phyloP scores from a whole-genome alignment of 2,329 filamentous ascomycete genomes.

The Xylariaceae sp. region DNA sequence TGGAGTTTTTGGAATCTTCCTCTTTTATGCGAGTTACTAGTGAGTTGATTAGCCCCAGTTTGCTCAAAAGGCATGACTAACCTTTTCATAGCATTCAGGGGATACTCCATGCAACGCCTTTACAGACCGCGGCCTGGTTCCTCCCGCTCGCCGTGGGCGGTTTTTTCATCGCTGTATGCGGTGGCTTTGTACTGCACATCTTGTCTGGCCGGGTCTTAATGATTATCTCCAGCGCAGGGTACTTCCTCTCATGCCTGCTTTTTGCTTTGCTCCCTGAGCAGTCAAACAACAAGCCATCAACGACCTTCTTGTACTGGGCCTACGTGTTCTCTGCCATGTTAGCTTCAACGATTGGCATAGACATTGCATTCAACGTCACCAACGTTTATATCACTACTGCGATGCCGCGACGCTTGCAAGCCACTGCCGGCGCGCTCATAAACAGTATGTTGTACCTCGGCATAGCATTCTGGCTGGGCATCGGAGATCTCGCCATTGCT shows the following conservation, averaged over 20 bases:
- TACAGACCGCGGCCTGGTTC: conserved; percentile 64
- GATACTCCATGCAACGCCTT: conserved; percentile 52
- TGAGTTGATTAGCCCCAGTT: conserved; percentile 16
- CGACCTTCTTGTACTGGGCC: conserved; percentile 58
- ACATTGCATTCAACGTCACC: conserved; percentile 68
- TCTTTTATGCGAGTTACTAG: conserved; percentile 59
- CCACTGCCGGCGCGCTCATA: conserved; percentile 64
- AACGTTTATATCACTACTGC: conserved; percentile 74
- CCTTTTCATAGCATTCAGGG: conserved; percentile 46
- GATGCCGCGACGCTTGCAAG: conserved; percentile 61
- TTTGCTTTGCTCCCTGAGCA: conserved; percentile 59
- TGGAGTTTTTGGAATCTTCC: conserved; percentile 61
- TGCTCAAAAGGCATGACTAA: conserved; percentile 1
- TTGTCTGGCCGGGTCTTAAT: conserved; percentile 59
- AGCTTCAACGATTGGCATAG: conserved; percentile 64
- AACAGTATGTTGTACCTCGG: conserved; percentile 67
- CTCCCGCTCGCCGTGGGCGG: conserved; percentile 63
- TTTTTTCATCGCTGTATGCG: conserved; percentile 55
- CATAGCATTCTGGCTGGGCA: conserved; percentile 64
- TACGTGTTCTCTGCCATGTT: conserved; percentile 68
- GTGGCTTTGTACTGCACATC: conserved; percentile 62
- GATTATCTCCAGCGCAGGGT: conserved; percentile 55
- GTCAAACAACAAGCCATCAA: conserved; percentile 35
- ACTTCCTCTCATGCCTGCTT: conserved; percentile 52
- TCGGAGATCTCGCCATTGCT: conserved; percentile 60